Base-by-base conservation (phyloP, 345 rosid genomes). In the Linum tenue region DNA sequence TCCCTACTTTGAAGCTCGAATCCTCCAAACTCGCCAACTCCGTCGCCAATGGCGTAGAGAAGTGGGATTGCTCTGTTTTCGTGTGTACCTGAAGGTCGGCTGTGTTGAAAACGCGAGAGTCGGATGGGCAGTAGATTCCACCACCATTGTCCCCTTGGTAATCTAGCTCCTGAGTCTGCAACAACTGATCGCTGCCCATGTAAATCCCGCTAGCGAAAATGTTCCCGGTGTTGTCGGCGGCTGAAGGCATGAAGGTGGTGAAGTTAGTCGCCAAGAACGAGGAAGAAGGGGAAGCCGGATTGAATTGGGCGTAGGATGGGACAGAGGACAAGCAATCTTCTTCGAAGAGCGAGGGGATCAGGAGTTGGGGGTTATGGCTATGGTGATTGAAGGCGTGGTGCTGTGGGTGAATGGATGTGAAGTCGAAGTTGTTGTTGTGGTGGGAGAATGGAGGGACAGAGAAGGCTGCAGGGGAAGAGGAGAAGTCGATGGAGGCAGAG, bases 11-110 rank as follows among this genome's bases (percentile, higher is more conserved):
- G 60, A 82, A 79, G 41, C 81, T 68, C 63, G 97, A 58, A 72
- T 91, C 96, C 73, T 91, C 99, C 77, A 88, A 78, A 66, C 79
- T 76, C 36, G 91, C 75, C 1, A 86, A 81, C 60, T 94, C 95
- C 58, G 89, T 68, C 59, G 92, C 44, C 68, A 79, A 67, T 35
- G 86, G 75, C 56, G 88, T 42, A 43, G 84, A 69, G 65, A 59
- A 16, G 31, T 64, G 55, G 4, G 39, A 64, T 37, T 17, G 37
- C 1, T 67, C 31, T 36, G 22, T 36, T 39, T 55, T 7, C 41
- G 36, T 37, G 61, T 56, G 31, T 85, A 94, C 97, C 97, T 90
- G 90, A 12, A 85, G 67, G 55, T 87, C 88, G 59, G 73, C 77
- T 35, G 81, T 84, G 67, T 83, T 84, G 57, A 81, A 76, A 60